Evolutionary conservation across 164 flowering plant species (phyloP).

Genomic region (Aristolochia californica): DNA sequence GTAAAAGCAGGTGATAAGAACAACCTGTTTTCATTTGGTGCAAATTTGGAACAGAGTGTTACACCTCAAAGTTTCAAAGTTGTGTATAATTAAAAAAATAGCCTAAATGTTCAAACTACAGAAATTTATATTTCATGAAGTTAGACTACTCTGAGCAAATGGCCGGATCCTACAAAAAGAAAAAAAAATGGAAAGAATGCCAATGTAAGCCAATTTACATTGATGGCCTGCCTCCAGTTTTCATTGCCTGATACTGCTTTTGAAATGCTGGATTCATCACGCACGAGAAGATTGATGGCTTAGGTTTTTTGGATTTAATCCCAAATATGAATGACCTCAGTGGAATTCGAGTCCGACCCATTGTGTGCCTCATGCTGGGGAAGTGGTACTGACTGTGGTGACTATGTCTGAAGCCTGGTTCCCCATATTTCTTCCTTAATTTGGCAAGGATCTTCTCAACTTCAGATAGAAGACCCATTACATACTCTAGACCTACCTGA

Average conservation of each 20-base stretch:
- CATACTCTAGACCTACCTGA: slow-evolving; percentile 39
- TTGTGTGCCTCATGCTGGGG: slow-evolving; percentile 13
- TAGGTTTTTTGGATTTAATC: slow-evolving; percentile 41
- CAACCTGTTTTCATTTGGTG: too few relatives aligned
- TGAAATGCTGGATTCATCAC: slow-evolving; percentile 37
- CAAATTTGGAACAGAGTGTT: too few relatives aligned
- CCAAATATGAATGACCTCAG: slow-evolving; percentile 63
- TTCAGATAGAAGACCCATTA: slow-evolving; percentile 30
- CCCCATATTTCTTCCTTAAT: slow-evolving; percentile 36
- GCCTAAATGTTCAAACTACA: too few relatives aligned
- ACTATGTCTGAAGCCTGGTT: slow-evolving; percentile 17
- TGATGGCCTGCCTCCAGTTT: slow-evolving; percentile 3
- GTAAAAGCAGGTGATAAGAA: too few relatives aligned
- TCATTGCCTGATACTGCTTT: slow-evolving; percentile 35
- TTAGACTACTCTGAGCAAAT: too few relatives aligned
- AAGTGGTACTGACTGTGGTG: slow-evolving; percentile 2
- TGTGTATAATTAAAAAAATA: too few relatives aligned
- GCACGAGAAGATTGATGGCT: slow-evolving; percentile 44
- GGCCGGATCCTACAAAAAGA: not conserved
- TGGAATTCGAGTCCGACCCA: slow-evolving; percentile 36
- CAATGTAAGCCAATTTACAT: slow-evolving; percentile 2
- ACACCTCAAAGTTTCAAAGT: too few relatives aligned
- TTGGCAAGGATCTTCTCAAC: slow-evolving; percentile 27
- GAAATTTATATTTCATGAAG: too few relatives aligned
- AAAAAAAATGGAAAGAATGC: not conserved